These are phyloP conservation scores for Blastomyces emzantsi DNA, from an alignment of 2,329 filamentous ascomycete species.

Conservation along the genomic window DNA sequence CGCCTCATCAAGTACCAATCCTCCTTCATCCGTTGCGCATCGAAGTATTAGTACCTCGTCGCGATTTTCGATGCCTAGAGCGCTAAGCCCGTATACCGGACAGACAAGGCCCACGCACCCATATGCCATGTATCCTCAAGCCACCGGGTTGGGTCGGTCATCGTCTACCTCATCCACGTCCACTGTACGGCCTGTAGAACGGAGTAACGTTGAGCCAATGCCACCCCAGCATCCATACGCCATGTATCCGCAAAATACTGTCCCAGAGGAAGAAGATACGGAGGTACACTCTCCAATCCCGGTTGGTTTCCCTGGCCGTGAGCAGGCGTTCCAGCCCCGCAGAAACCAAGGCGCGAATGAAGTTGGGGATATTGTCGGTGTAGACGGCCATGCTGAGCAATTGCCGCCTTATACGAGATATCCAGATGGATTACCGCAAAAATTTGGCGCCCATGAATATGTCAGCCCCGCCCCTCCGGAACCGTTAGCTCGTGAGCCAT, in stretches of 20 bases:
- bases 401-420: slow-evolving; percentile 87
- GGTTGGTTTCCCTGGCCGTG: slow-evolving; percentile 64
- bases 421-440: slow-evolving; percentile 61
- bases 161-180: slow-evolving; percentile 63
- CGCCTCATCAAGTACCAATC: slow-evolving; percentile 14
- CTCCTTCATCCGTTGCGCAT: slow-evolving; percentile 27
- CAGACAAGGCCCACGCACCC: slow-evolving; percentile 70
- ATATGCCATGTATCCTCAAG: slow-evolving; percentile 76
- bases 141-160: slow-evolving; percentile 48
- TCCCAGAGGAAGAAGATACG: slow-evolving; percentile 46
- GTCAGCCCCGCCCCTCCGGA: slow-evolving; percentile 36
- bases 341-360: slow-evolving; percentile 63
- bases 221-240: slow-evolving; percentile 76
- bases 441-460: slow-evolving; percentile 39
- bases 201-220: slow-evolving; percentile 51
- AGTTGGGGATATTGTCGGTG: slow-evolving; percentile 74
- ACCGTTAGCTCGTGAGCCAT: slow-evolving; percentile 15
- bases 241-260: slow-evolving; percentile 75
- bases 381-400: slow-evolving; percentile 82
- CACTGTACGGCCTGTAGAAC: slow-evolving; percentile 52
- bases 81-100: slow-evolving; percentile 59
- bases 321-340: slow-evolving; percentile 59
- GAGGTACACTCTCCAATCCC: slow-evolving; percentile 42
- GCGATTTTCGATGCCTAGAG: slow-evolving; percentile 38
- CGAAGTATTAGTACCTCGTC: slow-evolving; percentile 39